phyloP scores from a whole-genome alignment of 768 basidiomycete species.

The Hortiboletus flavorubellus region DNA sequence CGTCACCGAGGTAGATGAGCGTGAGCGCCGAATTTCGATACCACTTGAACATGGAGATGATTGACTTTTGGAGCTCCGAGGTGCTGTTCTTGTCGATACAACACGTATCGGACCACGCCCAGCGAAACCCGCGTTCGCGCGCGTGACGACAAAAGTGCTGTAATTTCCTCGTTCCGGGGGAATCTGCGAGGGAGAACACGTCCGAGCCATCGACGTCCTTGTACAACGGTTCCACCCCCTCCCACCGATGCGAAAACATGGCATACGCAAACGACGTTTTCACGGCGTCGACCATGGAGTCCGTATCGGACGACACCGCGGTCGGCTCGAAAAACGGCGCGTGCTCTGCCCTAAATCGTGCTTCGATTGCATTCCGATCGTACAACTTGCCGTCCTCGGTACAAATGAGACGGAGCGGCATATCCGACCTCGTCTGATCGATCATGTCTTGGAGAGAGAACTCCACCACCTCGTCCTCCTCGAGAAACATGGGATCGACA shows the following conservation, averaged over 20 bases:
- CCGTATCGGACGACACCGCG: neutral
- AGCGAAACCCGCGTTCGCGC: constrained; percentile 18
- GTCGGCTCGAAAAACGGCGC: constrained; percentile 11
- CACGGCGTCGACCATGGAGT: constrained; percentile 7
- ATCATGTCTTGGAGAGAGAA: constrained; percentile 15
- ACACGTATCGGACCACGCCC: constrained; percentile 30
- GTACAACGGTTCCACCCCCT: constrained; percentile 10
- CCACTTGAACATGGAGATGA: constrained; percentile 32
- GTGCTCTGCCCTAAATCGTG: constrained; percentile 13
- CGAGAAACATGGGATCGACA: neutral
- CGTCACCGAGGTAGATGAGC: constrained; percentile 24
- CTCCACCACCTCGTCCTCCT: neutral
- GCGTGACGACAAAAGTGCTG: constrained; percentile 19
- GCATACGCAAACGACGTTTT: constrained; percentile 16
- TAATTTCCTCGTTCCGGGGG: constrained; percentile 12
- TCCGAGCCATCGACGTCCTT: constrained; percentile 14
- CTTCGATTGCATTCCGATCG: constrained; percentile 15
- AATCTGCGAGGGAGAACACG: constrained; percentile 15
- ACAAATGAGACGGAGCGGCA: constrained; percentile 24
- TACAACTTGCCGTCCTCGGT: constrained; percentile 26
- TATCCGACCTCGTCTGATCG: constrained; percentile 13
- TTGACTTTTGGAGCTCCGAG: constrained; percentile 27
- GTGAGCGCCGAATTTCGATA: constrained; percentile 26
- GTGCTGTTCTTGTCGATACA: constrained; percentile 31
- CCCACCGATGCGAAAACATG: constrained; percentile 29